A percentile compares a stretch with the other conserved stretches of the same genome.
phyloP scores from a whole-genome alignment of 2,329 filamentous ascomycete genomes.

The Scortechinia acanthostroma region DNA sequence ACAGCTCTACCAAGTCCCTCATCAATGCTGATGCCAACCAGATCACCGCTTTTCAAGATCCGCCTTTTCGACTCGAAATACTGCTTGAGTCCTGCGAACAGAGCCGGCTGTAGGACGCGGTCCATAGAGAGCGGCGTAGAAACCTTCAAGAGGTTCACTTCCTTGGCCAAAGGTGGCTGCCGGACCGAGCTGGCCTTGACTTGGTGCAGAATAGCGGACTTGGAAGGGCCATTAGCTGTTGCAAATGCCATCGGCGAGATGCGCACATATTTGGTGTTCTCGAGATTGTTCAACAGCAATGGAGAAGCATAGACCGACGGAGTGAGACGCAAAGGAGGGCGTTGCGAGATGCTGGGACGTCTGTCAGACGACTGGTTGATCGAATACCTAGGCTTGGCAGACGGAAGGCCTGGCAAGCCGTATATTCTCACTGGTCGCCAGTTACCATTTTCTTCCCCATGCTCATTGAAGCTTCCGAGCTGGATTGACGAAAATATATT shows the following conservation, averaged over 20 bases:
- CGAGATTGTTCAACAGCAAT: constrained; percentile 78
- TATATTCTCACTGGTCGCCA: constrained; percentile 87
- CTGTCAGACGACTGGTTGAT: constrained; percentile 37
- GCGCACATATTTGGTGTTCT: constrained; percentile 70
- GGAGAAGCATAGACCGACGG: constrained; percentile 74
- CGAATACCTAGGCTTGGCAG: constrained; percentile 44
- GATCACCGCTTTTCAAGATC: constrained; percentile 1
- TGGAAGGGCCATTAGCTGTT: background rate
- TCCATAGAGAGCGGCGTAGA: constrained; percentile 2
- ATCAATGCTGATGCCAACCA: constrained; percentile 1
- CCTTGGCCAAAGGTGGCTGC: background rate
- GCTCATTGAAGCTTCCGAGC: constrained; percentile 38
- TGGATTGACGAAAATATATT: background rate
- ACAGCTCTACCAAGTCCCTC: constrained; percentile 1
- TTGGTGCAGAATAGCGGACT: background rate
- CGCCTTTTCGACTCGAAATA: background rate
- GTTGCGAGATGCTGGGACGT: constrained; percentile 46
- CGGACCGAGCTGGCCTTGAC: background rate
- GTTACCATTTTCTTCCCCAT: constrained; percentile 49
- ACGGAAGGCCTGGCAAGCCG: constrained; percentile 63
- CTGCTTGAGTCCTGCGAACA: constrained; percentile 2
- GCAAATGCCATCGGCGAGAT: constrained; percentile 52
- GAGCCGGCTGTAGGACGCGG: background rate
- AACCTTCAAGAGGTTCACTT: background rate
- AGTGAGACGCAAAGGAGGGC: constrained; percentile 43